Conservation (phyloP, 176 grass and related monocot genomes). For the Stipa capillata region DNA sequence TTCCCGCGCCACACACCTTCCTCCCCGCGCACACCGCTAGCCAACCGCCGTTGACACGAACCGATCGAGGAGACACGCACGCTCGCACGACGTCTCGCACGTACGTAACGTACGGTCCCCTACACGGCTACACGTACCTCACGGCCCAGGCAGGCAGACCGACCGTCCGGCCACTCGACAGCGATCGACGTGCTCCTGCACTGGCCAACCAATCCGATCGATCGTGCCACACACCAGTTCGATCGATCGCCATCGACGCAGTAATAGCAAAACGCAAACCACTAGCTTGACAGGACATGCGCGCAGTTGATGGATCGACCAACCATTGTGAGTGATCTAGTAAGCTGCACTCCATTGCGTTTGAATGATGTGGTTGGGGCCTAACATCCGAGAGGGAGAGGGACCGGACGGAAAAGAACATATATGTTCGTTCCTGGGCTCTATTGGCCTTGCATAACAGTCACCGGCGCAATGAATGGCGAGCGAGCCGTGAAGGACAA, state of each 20-base stretch:
- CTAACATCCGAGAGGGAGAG: not conserved
- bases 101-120: not conserved
- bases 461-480: slow-evolving; percentile 1
- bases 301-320: not conserved
- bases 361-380: slow-evolving; percentile 22
- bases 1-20: slow-evolving; percentile 1
- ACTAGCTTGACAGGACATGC: not conserved
- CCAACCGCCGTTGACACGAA: not conserved
- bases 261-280: not conserved
- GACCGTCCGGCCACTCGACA: not conserved
- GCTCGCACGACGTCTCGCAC: too few species aligned
- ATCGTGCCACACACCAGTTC: not conserved
- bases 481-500: not conserved
- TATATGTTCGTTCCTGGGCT: not conserved
- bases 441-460: not conserved
- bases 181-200: slow-evolving; percentile 19
- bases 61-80: not conserved
- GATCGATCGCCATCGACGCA: slow-evolving; percentile 2
- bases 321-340: not conserved
- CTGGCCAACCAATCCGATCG: slow-evolving; percentile 8
- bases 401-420: not conserved
- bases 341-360: not conserved
- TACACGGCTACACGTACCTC: too few species aligned
- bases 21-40: not conserved
- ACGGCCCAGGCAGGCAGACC: not conserved